phyloP scores from a whole-genome alignment of 805 yeast genomes.

The Myxozyma monticola region DNA sequence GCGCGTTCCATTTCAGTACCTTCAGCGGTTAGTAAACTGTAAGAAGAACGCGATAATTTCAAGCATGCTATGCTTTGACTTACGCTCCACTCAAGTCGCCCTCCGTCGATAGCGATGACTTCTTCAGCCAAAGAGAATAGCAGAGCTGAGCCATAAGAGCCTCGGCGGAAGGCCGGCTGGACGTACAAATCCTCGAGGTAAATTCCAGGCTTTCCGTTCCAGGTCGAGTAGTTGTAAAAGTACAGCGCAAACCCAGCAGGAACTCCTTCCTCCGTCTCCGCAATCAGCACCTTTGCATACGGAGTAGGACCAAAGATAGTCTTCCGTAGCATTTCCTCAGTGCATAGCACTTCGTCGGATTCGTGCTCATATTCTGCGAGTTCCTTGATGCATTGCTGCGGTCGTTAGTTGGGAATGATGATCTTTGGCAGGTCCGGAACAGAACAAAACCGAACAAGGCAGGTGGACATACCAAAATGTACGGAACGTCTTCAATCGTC shows the following conservation, averaged over 20 bases:
- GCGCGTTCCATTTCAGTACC: conserved; percentile 31
- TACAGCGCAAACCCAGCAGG: conserved; percentile 39
- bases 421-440: too few relatives aligned
- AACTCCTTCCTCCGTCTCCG: conserved; percentile 25
- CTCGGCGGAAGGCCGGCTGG: conserved; percentile 23
- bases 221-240: conserved; percentile 31
- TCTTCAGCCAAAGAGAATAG: conserved; percentile 29
- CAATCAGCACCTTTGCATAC: conserved; percentile 25
- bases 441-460: too few relatives aligned
- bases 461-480: conserved; percentile 27
- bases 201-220: conserved; percentile 31
- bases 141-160: conserved; percentile 23
- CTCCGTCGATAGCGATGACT: conserved; percentile 24
- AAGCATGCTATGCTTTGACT: neutral
- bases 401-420: neutral
- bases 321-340: conserved; percentile 24
- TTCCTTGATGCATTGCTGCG: conserved; percentile 22
- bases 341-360: conserved; percentile 24
- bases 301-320: conserved; percentile 24
- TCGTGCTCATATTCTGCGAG: conserved; percentile 29
- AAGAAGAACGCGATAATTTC: neutral
- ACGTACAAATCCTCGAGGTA: conserved; percentile 32
- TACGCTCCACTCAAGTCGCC: conserved; percentile 30
- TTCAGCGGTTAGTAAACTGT: neutral
- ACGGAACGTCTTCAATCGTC: conserved; percentile 26